phyloP scores from a whole-genome alignment of 2,329 filamentous ascomycete genomes.

The Pestalotiopsis fici region DNA sequence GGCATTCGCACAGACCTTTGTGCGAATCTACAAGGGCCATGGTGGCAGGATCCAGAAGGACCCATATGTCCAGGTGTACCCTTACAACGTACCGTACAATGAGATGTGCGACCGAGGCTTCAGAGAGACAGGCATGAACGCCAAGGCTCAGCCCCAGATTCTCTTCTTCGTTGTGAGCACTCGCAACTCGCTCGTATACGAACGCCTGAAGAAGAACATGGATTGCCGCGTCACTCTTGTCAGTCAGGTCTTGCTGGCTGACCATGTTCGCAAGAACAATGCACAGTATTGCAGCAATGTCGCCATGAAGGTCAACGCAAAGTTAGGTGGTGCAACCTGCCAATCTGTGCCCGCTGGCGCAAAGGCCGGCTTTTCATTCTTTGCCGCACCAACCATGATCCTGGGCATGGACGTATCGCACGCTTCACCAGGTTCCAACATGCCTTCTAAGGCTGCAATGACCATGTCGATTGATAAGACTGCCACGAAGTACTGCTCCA shows the following conservation, averaged over 20 bases:
- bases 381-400: constrained; percentile 69
- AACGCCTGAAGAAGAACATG: constrained; percentile 83
- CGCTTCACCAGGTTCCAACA: constrained; percentile 64
- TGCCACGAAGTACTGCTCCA: constrained; percentile 75
- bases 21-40: constrained; percentile 46
- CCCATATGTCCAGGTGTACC: constrained; percentile 34
- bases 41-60: constrained; percentile 44
- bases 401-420: constrained; percentile 94
- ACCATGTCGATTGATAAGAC: constrained; percentile 76
- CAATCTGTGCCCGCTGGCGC: constrained; percentile 32
- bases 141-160: constrained; percentile 66
- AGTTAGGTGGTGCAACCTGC: constrained; percentile 82
- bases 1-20: constrained; percentile 55
- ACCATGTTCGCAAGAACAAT: constrained; percentile 69
- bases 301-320: constrained; percentile 94
- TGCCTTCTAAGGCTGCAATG: constrained; percentile 83
- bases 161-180: constrained; percentile 76
- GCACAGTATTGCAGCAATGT: constrained; percentile 93
- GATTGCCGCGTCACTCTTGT: constrained; percentile 85
- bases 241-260: constrained; percentile 77
- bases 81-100: constrained; percentile 39
- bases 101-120: constrained; percentile 58
- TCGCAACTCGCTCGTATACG: constrained; percentile 73
- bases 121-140: constrained; percentile 53
- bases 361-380: constrained; percentile 33